phyloP scores from a whole-genome alignment of 306 rosid species.

The Pyrus communis region DNA sequence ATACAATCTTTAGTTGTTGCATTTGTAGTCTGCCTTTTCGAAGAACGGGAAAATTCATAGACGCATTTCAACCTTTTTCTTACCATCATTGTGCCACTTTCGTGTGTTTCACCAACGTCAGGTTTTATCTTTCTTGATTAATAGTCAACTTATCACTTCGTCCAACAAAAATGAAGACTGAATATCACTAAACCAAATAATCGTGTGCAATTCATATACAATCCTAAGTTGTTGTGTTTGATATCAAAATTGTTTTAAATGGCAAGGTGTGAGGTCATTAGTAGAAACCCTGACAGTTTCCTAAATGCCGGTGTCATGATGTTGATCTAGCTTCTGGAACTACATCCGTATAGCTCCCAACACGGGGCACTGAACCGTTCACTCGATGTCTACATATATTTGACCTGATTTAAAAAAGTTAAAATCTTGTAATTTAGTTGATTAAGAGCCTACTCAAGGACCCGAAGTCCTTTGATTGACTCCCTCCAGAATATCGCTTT shows the following conservation, averaged over 20 bases:
- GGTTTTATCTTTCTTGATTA: too few relatives aligned
- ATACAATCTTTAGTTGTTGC: background rate
- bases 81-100: too few relatives aligned
- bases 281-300: background rate
- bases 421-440: too few relatives aligned
- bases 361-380: background rate
- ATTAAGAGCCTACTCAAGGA: too few relatives aligned
- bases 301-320: too few relatives aligned
- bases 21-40: background rate
- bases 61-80: too few relatives aligned
- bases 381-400: background rate
- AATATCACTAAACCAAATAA: too few relatives aligned
- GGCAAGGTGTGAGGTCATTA: background rate
- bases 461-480: too few relatives aligned
- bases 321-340: background rate
- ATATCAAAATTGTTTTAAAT: background rate
- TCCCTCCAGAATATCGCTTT: background rate
- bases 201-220: background rate
- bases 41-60: fast-evolving
- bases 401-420: background rate
- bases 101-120: too few relatives aligned
- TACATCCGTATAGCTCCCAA: background rate
- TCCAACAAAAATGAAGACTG: too few relatives aligned
- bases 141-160: too few relatives aligned
- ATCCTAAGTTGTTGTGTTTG: background rate